Conservation (phyloP, 2,329 filamentous ascomycete species). For the Cladosporium sp. region DNA sequence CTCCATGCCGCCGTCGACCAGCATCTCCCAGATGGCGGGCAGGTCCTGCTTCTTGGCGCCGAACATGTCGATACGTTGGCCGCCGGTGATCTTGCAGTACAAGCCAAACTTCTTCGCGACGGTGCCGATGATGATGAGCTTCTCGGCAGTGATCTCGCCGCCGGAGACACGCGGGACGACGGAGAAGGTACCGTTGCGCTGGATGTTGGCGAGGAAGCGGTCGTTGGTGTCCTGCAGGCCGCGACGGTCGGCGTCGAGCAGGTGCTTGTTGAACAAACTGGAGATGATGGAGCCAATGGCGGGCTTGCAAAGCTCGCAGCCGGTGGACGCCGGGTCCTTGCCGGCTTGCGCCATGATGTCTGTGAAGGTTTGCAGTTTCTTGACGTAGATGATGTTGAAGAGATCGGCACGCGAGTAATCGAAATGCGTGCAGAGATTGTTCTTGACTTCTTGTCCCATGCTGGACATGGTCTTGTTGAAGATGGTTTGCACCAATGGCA, state of each 20-base stretch:
- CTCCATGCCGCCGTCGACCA: slow-evolving; percentile 82
- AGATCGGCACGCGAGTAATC: slow-evolving; percentile 76
- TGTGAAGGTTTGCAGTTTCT: slow-evolving; percentile 63
- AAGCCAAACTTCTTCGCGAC: slow-evolving; percentile 78
- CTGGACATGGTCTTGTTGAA: slow-evolving; percentile 83
- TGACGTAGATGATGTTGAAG: slow-evolving; percentile 84
- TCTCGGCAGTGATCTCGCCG: slow-evolving; percentile 83
- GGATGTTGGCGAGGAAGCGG: slow-evolving; percentile 79
- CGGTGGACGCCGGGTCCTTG: slow-evolving; percentile 63
- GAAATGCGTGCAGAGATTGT: slow-evolving; percentile 80
- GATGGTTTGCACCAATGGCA: slow-evolving; percentile 81
- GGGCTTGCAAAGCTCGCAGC: slow-evolving; percentile 84
- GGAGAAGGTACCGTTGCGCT: slow-evolving; percentile 84
- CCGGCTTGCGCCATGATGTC: slow-evolving; percentile 76
- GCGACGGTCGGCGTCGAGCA: slow-evolving; percentile 64
- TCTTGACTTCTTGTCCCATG: slow-evolving; percentile 82
- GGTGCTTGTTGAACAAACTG: slow-evolving; percentile 75
- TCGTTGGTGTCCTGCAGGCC: slow-evolving; percentile 90
- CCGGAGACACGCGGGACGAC: slow-evolving; percentile 77
- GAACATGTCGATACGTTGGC: slow-evolving; percentile 89
- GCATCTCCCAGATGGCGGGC: slow-evolving; percentile 69
- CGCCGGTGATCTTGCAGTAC: slow-evolving; percentile 89
- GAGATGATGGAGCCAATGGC: slow-evolving; percentile 73
- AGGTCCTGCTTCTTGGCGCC: slow-evolving; percentile 84
- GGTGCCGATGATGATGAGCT: slow-evolving; percentile 73